Conservation (phyloP, 176 grass and related monocot genomes). For the Oropetium thomaeum region DNA sequence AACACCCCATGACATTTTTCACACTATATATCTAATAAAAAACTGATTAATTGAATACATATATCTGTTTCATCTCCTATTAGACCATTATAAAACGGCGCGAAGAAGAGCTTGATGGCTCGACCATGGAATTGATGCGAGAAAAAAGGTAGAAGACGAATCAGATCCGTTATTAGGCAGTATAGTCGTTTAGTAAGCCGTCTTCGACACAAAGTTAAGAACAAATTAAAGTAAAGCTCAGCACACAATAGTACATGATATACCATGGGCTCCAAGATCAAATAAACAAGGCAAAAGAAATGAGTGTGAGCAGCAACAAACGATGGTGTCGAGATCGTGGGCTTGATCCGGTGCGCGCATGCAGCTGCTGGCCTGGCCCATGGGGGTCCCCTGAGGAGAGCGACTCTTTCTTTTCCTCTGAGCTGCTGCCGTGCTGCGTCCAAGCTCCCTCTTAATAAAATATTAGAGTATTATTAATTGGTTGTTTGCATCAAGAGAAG, state of each 20-base stretch:
- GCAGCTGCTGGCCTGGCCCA: not conserved
- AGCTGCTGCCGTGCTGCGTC: conserved; percentile 16
- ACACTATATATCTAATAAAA: no score
- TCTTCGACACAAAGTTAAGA: not conserved
- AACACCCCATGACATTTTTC: no score
- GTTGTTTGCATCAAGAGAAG: not conserved
- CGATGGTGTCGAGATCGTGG: conserved; percentile 4
- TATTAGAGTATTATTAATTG: no score
- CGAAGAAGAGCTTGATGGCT: no score
- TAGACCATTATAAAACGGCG: no score
- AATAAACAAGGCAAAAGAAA: conserved; percentile 13
- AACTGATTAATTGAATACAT: no score
- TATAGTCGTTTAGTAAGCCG: not conserved
- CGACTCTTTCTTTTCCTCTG: not conserved
- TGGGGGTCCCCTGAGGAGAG: conserved; percentile 22
- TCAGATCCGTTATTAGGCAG: not conserved
- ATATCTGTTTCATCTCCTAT: no score
- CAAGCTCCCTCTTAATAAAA: no score
- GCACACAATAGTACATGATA: not conserved
- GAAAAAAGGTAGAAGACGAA: not conserved
- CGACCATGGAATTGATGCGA: no score
- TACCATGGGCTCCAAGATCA: not conserved
- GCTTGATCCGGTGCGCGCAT: conserved; percentile 24
- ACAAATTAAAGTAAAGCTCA: conserved; percentile 34
- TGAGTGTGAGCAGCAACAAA: conserved; percentile 22